Conservation (phyloP, 139 green algal genomes). For the Spirogloea muscicola region DNA sequence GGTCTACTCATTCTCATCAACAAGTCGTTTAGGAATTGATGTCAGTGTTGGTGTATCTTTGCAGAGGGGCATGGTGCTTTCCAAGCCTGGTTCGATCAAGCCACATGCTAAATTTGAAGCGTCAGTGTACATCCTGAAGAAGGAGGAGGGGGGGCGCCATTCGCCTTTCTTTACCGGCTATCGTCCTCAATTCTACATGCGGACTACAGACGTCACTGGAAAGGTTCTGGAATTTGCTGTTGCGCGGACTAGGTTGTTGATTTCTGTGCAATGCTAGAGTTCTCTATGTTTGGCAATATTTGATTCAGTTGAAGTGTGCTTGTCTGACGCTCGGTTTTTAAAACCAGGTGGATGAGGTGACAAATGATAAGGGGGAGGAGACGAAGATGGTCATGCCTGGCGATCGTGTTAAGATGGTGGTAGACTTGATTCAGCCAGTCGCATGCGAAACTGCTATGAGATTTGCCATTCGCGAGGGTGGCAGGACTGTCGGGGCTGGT, state of each 20-base stretch:
- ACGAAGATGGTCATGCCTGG: conserved; percentile 56
- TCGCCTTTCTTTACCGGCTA: conserved; percentile 96
- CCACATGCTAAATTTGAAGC: conserved; percentile 71
- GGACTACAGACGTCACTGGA: conserved; percentile 89
- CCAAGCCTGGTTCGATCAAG: conserved; percentile 80
- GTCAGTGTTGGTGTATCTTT: too few species aligned
- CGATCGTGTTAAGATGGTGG: conserved; percentile 50
- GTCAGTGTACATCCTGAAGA: conserved; percentile 89
- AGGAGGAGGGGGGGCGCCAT: conserved; percentile 95
- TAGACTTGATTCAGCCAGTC: conserved; percentile 52
- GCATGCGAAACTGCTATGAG: conserved; percentile 48
- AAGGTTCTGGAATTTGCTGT: too few species aligned
- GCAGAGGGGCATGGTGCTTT: conserved; percentile 58
- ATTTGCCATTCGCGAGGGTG: conserved; percentile 41
- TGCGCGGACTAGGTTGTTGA: too few species aligned
- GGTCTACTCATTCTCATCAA: too few species aligned
- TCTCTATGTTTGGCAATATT: too few species aligned
- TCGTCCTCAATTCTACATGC: conserved; percentile 86
- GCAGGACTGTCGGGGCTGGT: conserved; percentile 29
- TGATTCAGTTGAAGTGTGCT: too few species aligned
- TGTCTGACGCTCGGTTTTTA: too few species aligned
- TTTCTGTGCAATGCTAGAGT: too few species aligned
- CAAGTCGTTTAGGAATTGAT: too few species aligned
- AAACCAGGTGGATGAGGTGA: too few species aligned
- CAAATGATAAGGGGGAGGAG: conserved; percentile 47